These are phyloP conservation scores for Saccharum officinarum DNA, from an alignment of 176 grass and related monocot species.

Conservation along the genomic window DNA sequence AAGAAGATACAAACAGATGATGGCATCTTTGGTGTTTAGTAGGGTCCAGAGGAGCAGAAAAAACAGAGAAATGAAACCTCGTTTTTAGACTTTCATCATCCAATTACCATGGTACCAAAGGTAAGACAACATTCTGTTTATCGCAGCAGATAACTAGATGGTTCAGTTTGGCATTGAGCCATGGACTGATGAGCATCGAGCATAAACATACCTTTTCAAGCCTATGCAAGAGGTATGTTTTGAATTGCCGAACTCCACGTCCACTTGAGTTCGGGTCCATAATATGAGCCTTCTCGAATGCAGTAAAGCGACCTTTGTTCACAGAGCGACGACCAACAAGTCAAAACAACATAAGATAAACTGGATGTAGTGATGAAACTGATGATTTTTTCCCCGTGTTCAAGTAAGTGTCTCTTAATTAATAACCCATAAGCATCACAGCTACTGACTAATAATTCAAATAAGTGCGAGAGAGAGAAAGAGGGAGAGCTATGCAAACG, in stretches of 20 bases:
- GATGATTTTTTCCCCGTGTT: not conserved
- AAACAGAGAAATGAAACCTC: not conserved
- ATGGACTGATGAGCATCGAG: not conserved
- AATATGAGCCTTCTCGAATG: conserved; percentile 83
- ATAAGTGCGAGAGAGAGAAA: not conserved
- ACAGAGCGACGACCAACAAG: not conserved
- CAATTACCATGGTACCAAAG: not conserved
- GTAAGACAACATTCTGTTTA: not conserved
- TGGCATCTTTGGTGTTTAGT: not conserved
- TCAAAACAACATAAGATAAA: not conserved
- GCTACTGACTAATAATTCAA: not conserved
- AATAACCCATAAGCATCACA: not conserved
- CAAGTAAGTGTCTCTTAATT: not conserved
- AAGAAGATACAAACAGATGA: not conserved
- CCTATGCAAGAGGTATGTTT: conserved; percentile 89
- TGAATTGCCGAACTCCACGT: conserved; percentile 85
- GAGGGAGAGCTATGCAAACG: not conserved
- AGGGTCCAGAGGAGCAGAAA: not conserved
- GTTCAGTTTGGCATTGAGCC: not conserved
- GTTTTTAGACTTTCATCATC: not conserved
- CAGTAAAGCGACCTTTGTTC: conserved; percentile 81
- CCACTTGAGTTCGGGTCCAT: conserved; percentile 65
- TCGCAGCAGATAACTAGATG: not conserved
- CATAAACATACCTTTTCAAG: conserved; percentile 71
- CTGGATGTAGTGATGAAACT: not conserved